Evolutionary conservation across 805 yeast species (phyloP).

Genomic region (Yarrowia divulgata): DNA sequence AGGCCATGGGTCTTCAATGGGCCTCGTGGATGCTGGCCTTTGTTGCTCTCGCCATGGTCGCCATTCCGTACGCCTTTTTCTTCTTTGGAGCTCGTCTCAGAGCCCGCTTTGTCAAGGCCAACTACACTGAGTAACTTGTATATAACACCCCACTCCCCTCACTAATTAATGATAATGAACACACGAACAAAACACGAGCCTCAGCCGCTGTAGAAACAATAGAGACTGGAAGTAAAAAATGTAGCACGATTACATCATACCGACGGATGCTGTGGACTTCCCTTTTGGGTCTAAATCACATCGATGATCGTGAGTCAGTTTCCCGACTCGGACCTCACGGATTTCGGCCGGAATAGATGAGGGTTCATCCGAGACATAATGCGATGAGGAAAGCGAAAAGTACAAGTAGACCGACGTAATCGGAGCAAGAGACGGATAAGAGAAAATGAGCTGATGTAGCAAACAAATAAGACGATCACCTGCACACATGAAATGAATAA

Average conservation of each 20-base stretch:
- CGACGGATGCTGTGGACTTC: not conserved
- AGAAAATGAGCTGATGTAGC: not conserved
- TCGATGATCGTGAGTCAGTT: not conserved
- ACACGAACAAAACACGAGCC: not conserved
- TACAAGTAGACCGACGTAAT: no score
- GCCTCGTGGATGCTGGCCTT: slow-evolving; percentile 63
- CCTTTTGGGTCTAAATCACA: not conserved
- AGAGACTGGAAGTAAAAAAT: not conserved
- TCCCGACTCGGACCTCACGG: slow-evolving; percentile 22
- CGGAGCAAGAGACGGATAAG: not conserved
- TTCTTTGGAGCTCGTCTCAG: slow-evolving; percentile 55
- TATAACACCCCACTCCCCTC: not conserved
- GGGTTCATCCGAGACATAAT: slow-evolving; percentile 24
- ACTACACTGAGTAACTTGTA: slow-evolving; percentile 24
- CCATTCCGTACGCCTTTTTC: slow-evolving; percentile 60
- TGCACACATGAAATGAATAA: no score
- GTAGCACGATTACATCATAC: not conserved
- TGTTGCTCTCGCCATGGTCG: slow-evolving; percentile 58
- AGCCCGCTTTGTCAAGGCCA: slow-evolving; percentile 43
- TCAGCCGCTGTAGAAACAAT: no score
- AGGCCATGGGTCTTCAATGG: slow-evolving; percentile 59
- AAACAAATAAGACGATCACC: no score
- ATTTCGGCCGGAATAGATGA: slow-evolving; percentile 8
- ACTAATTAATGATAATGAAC: slow-evolving; percentile 7
- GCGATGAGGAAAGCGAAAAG: slow-evolving; percentile 3